These are phyloP conservation scores for Chlamydomonas reinhardtii DNA, from an alignment of 163 green algal genomes.

Conservation along the genomic window DNA sequence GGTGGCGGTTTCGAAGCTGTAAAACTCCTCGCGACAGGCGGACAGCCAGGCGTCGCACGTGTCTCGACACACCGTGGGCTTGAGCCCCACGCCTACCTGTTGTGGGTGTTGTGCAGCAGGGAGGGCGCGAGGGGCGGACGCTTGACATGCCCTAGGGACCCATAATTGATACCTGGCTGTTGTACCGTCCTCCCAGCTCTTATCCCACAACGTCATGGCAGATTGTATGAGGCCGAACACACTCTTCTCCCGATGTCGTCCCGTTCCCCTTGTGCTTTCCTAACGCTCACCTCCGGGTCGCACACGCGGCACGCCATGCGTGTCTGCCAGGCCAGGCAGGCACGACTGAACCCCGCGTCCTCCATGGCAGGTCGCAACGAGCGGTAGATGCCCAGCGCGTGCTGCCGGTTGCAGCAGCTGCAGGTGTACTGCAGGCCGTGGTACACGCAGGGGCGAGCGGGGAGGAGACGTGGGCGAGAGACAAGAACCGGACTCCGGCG, in stretches of 20 bases:
- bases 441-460: not conserved
- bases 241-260: too few species aligned
- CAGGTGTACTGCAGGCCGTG: constrained; percentile 25
- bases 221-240: too few species aligned
- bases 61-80: constrained; percentile 1
- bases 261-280: too few species aligned
- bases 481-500: too few species aligned
- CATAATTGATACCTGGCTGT: too few species aligned
- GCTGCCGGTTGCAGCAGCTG: constrained; percentile 37
- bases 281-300: constrained; percentile 41
- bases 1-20: not conserved
- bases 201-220: too few species aligned
- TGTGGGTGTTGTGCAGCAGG: not conserved
- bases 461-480: not conserved
- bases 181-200: too few species aligned
- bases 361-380: not conserved
- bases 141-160: too few species aligned
- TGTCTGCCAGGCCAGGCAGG: constrained; percentile 22
- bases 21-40: constrained; percentile 18
- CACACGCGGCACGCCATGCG: constrained; percentile 46
- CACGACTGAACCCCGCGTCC: constrained; percentile 21
- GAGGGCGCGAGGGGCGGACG: too few species aligned
- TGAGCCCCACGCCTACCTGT: constrained; percentile 36
- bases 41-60: constrained; percentile 24
- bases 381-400: constrained; percentile 16